A percentile compares a stretch with the other conserved stretches of the same genome.
phyloP scores from a whole-genome alignment of 73 alveolate species.

The Uronychia setigera region DNA sequence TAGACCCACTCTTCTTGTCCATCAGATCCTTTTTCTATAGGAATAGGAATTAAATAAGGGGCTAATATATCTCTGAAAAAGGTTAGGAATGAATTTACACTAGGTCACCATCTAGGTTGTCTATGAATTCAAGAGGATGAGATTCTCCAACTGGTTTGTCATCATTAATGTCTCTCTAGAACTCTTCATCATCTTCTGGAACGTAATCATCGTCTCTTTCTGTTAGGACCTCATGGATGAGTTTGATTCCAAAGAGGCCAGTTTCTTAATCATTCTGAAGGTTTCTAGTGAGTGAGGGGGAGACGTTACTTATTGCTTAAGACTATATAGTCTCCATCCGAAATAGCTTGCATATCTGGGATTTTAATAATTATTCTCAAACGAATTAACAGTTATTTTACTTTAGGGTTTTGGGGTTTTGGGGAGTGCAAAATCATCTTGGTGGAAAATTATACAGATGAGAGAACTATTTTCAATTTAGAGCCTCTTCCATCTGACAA shows the following conservation, averaged over 20 bases:
- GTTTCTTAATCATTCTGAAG: neutral
- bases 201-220: neutral
- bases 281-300: neutral
- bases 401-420: too few species aligned
- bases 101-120: neutral
- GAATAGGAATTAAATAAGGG: neutral
- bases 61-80: neutral
- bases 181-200: neutral
- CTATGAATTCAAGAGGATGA: neutral
- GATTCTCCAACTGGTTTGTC: neutral
- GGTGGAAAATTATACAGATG: neutral
- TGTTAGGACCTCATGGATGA: neutral
- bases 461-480: neutral
- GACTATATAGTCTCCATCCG: neutral
- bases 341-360: too few species aligned
- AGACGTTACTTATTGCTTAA: neutral
- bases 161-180: neutral
- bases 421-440: neutral
- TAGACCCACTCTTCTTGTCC: neutral
- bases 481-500: conserved; percentile 8
- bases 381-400: too few species aligned
- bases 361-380: too few species aligned
- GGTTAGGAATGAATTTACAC: neutral
- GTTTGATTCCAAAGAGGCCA: neutral
- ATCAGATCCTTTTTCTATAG: neutral